These are phyloP conservation scores for Trametes hirsuta DNA, from an alignment of 1,284 basidiomycete genomes.

Conservation along the genomic window DNA sequence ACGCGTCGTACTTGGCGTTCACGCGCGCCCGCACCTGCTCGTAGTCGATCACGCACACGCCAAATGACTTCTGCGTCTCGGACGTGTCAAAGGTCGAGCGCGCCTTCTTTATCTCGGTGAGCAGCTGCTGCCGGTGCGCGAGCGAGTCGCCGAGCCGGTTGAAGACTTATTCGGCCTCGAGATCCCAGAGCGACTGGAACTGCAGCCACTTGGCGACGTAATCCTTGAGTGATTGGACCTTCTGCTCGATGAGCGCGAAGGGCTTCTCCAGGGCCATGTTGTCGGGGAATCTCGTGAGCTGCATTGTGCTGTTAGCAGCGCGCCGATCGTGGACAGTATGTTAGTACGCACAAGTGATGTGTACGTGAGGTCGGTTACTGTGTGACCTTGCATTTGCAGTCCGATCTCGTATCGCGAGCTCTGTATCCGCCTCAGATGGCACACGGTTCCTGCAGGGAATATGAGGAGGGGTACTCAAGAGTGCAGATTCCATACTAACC, in stretches of 20 bases:
- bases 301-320: not conserved
- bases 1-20: constrained; percentile 97
- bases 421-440: constrained; percentile 85
- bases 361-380: constrained; percentile 74
- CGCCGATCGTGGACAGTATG: too few species aligned
- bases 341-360: constrained; percentile 69
- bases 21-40: constrained; percentile 97
- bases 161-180: constrained; percentile 96
- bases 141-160: constrained; percentile 92
- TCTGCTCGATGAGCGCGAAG: constrained; percentile 86
- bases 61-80: constrained; percentile 90
- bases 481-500: constrained; percentile 46
- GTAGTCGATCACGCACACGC: constrained; percentile 94
- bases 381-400: constrained; percentile 77
- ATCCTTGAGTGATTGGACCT: constrained; percentile 83
- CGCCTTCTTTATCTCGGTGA: constrained; percentile 96
- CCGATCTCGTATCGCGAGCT: constrained; percentile 97
- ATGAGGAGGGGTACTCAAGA: not conserved
- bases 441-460: constrained; percentile 71
- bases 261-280: constrained; percentile 75
- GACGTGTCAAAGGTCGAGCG: constrained; percentile 97
- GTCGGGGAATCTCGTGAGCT: constrained; percentile 81
- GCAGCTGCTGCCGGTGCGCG: constrained; percentile 90
- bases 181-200: constrained; percentile 99
- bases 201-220: constrained; percentile 98